phyloP scores from a whole-genome alignment of 192 early-diverging fungal genomes.

The Umbelopsis sp. region DNA sequence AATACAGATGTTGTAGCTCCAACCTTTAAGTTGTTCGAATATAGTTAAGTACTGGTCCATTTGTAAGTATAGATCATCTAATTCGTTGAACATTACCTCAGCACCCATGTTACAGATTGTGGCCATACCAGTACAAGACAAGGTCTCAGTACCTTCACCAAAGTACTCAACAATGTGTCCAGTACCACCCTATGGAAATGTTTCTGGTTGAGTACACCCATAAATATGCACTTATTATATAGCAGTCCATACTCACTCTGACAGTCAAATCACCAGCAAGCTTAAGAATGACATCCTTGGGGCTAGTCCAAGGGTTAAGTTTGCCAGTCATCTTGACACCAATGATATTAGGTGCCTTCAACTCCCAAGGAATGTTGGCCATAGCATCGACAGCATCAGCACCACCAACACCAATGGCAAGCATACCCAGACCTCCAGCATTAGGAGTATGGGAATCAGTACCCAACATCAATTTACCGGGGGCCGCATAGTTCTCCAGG shows the following conservation, averaged over 20 bases:
- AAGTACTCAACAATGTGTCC: constrained; percentile 98
- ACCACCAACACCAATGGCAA: constrained; percentile 98
- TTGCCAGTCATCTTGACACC: constrained; percentile 93
- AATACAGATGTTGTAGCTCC: constrained; percentile 98
- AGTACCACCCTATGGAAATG: constrained; percentile 81
- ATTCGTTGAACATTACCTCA: constrained; percentile 48
- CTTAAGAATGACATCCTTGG: constrained; percentile 88
- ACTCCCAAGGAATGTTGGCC: constrained; percentile 97
- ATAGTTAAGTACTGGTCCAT: not conserved
- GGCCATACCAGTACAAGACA: constrained; percentile 99
- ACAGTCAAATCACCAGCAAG: constrained; percentile 76
- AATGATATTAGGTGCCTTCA: constrained; percentile 94
- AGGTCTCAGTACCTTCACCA: constrained; percentile 84
- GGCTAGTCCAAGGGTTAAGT: constrained; percentile 87
- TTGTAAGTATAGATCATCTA: not conserved
- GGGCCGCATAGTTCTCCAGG: constrained; percentile 98
- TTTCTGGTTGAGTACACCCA: not conserved
- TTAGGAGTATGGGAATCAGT: constrained; percentile 85
- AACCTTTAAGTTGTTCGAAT: constrained; percentile 41
- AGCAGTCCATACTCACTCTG: constrained; percentile 37
- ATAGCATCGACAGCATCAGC: constrained; percentile 99
- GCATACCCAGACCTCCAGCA: constrained; percentile 87
- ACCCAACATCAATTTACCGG: constrained; percentile 96
- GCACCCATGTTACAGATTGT: constrained; percentile 99
- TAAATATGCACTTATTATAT: not conserved